A percentile compares a stretch with the other conserved stretches of the same genome.
These are phyloP conservation scores for Laburnicola sp. DNA, from an alignment of 2,329 filamentous ascomycete genomes.

Conservation along the genomic window DNA sequence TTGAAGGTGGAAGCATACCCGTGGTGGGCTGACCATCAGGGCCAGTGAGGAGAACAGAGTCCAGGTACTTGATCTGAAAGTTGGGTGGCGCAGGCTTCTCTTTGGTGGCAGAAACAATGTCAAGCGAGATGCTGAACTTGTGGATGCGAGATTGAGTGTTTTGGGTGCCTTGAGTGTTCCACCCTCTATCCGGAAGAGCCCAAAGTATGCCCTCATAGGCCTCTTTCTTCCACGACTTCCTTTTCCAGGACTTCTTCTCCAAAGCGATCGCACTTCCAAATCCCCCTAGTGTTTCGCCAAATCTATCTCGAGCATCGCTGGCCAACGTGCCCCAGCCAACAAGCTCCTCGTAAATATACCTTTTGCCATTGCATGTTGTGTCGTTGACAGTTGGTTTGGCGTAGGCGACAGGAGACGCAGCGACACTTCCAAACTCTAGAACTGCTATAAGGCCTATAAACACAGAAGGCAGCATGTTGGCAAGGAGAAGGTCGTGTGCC, in stretches of 20 bases:
- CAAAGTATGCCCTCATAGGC: slow-evolving; percentile 66
- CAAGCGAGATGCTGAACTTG: slow-evolving; percentile 65
- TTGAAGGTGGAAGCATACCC: slow-evolving; percentile 21
- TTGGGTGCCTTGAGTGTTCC: slow-evolving; percentile 71
- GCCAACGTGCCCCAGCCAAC: slow-evolving; percentile 67
- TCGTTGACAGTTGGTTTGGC: slow-evolving; percentile 21
- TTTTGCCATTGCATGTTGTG: slow-evolving; percentile 61
- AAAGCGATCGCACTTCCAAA: slow-evolving; percentile 69
- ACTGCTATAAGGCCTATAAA: slow-evolving; percentile 24
- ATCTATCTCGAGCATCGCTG: slow-evolving; percentile 64
- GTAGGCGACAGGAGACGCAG: slow-evolving; percentile 21
- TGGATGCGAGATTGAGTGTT: slow-evolving; percentile 71
- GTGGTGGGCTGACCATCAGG: slow-evolving; percentile 65
- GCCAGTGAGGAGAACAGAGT: slow-evolving; percentile 66
- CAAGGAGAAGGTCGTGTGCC: slow-evolving; percentile 20
- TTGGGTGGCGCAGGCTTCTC: slow-evolving; percentile 62
- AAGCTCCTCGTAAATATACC: slow-evolving; percentile 67
- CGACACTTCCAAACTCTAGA: slow-evolving; percentile 15
- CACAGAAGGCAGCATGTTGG: slow-evolving; percentile 25
- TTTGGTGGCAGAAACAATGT: slow-evolving; percentile 57
- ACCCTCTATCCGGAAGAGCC: slow-evolving; percentile 68
- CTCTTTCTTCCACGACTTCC: slow-evolving; percentile 46
- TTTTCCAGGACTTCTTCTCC: slow-evolving; percentile 62
- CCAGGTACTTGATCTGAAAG: slow-evolving; percentile 63
- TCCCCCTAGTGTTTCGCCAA: slow-evolving; percentile 69